Evolutionary conservation across 306 rosid species (phyloP), one percentile per base, ranked within the genome.

Genomic region (Vigna trinervia): DNA sequence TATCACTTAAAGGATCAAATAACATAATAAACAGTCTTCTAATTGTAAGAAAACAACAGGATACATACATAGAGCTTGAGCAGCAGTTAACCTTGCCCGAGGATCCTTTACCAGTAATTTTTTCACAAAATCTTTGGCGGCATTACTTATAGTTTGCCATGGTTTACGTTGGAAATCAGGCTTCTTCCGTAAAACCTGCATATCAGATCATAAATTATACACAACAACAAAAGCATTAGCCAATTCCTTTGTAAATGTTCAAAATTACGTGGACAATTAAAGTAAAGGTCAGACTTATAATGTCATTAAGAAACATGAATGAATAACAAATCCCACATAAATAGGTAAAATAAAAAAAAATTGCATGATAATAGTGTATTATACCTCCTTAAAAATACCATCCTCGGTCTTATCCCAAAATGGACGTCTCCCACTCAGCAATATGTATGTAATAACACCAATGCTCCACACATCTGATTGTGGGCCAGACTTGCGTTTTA

Each of bases 371-470:
- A 74, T 79, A 62, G 68, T 48, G 80, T 65, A 76, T 39, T 45
- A 48, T 81, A 92, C 97, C 97, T 92, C 96, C 87, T 88, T 92
- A 84, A 92, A 92, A 82, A 92, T 92, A 76, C 97, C 97, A 84
- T 92, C 97, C 83, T 92, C 97, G 17, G 97, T 92, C 88, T 86
- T 92, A 85, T 92, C 92, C 98, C 98, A 93, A 78, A 93, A 93
- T 12, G 98, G 98, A 23, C 97, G 98, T 77, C 88, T 89, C 51
- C 98, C 98, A 46, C 91, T 89, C 56, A 93, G 91, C 86, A 93
- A 87, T 82, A 93, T 91, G 78, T 93, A 93, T 57, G 96, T 89
- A 80, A 93, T 93, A 50, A 93, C 97, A 63, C 98, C 98, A 74
- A 93, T 91, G 73, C 98, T 93, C 98, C 98, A 93, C 23, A 88